Evolutionary conservation across 768 basidiomycete genomes (phyloP).

Genomic region (Pleurotus tuber-regium): DNA sequence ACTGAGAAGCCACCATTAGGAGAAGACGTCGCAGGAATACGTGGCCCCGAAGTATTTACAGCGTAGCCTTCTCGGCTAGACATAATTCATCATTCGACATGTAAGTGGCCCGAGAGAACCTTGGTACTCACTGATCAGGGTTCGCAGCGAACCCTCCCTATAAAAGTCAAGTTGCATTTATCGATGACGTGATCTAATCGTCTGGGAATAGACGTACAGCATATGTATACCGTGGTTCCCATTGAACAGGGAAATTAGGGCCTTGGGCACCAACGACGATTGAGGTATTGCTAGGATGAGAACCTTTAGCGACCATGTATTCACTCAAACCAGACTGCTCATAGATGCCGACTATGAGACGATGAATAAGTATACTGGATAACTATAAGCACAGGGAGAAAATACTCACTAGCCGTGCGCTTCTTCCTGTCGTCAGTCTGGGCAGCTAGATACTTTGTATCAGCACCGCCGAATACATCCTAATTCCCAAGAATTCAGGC

Average conservation of each 20-base stretch:
- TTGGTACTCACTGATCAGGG: constrained; percentile 36
- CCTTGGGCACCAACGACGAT: constrained; percentile 37
- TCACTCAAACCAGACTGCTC: constrained; percentile 37
- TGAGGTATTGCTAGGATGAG: constrained; percentile 36
- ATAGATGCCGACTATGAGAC: constrained; percentile 34
- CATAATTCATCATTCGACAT: not conserved
- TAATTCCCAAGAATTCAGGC: constrained; percentile 14
- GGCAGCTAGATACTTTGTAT: constrained; percentile 34
- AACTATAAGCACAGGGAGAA: not conserved
- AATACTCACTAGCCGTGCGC: constrained; percentile 24
- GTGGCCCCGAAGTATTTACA: constrained; percentile 32
- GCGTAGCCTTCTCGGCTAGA: constrained; percentile 34
- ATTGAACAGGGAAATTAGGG: constrained; percentile 43
- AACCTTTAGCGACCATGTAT: constrained; percentile 36
- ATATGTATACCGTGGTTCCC: constrained; percentile 40
- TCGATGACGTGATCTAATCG: not conserved
- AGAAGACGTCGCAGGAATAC: constrained; percentile 31
- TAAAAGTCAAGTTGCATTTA: not conserved
- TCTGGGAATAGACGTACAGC: constrained; percentile 24
- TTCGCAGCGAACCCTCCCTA: constrained; percentile 39
- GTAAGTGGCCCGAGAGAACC: not conserved
- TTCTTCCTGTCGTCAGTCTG: constrained; percentile 32
- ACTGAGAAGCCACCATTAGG: constrained; percentile 23
- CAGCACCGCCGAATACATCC: constrained; percentile 43
- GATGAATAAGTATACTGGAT: not conserved